These are phyloP conservation scores for Melastoma malabathricum DNA, from an alignment of 345 rosid genomes.

Conservation along the genomic window DNA sequence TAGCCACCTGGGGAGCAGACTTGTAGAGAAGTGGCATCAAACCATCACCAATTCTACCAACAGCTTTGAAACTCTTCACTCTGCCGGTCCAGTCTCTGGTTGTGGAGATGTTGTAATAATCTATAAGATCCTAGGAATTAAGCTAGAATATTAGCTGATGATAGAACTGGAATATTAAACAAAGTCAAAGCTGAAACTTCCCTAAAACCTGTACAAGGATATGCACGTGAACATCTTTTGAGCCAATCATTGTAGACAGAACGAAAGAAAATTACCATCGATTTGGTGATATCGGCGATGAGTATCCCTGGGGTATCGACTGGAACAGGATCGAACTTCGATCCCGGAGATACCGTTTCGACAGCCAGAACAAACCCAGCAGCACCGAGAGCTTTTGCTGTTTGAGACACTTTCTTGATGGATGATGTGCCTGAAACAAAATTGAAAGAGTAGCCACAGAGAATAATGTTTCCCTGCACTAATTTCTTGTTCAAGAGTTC, in stretches of 20 bases:
- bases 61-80: slow-evolving; percentile 71
- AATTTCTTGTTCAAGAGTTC: slow-evolving; percentile 73
- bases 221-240: background rate
- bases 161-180: too few species aligned
- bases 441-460: slow-evolving; percentile 99
- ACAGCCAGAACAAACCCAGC: slow-evolving; percentile 96
- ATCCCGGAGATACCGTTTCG: slow-evolving; percentile 90
- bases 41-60: slow-evolving; percentile 90
- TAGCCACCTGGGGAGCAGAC: slow-evolving; percentile 97
- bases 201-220: background rate
- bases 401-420: slow-evolving; percentile 82
- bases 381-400: slow-evolving; percentile 91
- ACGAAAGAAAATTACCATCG: slow-evolving; percentile 44
- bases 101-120: slow-evolving; percentile 87
- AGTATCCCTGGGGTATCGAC: slow-evolving; percentile 77
- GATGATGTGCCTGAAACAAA: slow-evolving; percentile 92
- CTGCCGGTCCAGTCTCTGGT: slow-evolving; percentile 94
- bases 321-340: slow-evolving; percentile 94
- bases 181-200: too few species aligned
- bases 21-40: slow-evolving; percentile 85
- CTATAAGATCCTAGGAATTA: slow-evolving; percentile 59
- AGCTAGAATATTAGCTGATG: background rate
- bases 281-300: slow-evolving; percentile 63
- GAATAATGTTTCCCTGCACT: slow-evolving; percentile 85
- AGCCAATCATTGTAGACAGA: background rate